Base-by-base conservation (phyloP, 2,329 filamentous ascomycete genomes). In the Periconia sp. region DNA sequence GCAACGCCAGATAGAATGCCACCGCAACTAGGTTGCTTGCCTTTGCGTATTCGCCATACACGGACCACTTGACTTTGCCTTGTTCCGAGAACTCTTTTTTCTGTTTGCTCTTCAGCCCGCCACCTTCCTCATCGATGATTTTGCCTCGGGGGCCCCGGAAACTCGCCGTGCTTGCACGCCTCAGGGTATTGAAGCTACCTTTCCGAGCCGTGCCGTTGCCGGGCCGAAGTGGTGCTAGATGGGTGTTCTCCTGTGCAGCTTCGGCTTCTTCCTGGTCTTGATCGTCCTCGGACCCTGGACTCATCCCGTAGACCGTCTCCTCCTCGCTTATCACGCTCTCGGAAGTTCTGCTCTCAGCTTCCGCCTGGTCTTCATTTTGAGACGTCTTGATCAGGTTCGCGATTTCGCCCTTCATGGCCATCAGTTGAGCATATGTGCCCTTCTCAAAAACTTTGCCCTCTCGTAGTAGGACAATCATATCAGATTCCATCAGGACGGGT, bases 51-150 rank as follows among this genome's bases (percentile, higher is more conserved):
- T 96, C 92, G 13, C 79, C 77, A 65, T 99, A 99, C 19, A 99
- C 92, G 53, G 85, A 82, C 92, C 94, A 97, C 71, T 96, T 97
- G 57, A 99, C 94, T 69, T 97, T 96, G 62, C 94, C 94, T 73
- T 99, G 91, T 69, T 99, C 91, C 2, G 84, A 81, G 55, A 87
- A 87, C 69, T 99, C 94, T 72, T 96, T 95, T 43, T 79, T 80
- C 70, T 96, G 92, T 65, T 86, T 89, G 31, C 88, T 91, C 73
- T 89, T 92, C 61, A 86, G 76, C 40, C 67, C 80, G 3, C 82
- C 83, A 38, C 89, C 84, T 71, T 92, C 89, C 59, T 97, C 91
- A 57, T 97, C 92, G 0, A 79, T 82, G 22, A 92, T 71, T 70
- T 94, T 96, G 56, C 91, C 89, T 48, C 89, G 83, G 16, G 89